Percentiles rank a stretch among this genome's conserved stretches.
Conservation (phyloP, 192 early-diverging fungal genomes). For the Mortierella alpina region DNA sequence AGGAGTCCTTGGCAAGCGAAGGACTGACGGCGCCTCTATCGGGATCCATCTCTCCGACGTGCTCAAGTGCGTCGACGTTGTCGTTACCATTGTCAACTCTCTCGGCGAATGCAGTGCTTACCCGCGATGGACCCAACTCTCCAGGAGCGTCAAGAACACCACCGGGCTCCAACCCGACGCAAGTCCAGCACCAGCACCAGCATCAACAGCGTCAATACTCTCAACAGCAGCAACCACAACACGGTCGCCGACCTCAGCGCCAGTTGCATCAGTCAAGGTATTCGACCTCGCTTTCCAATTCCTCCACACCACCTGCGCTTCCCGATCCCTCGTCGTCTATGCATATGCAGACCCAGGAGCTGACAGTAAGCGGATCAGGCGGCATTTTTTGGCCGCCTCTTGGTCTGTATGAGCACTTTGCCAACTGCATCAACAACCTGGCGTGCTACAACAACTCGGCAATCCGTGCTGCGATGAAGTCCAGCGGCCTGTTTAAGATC, state of each 20-base stretch:
- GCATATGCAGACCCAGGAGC: constrained; percentile 5
- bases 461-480: constrained; percentile 55
- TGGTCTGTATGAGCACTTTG: constrained; percentile 51
- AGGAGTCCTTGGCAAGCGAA: constrained; percentile 22
- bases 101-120: background rate
- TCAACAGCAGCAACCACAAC: constrained; percentile 12
- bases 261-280: constrained; percentile 6
- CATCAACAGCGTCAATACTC: constrained; percentile 5
- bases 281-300: constrained; percentile 7
- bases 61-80: constrained; percentile 30
- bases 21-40: background rate
- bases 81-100: constrained; percentile 38
- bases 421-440: constrained; percentile 53
- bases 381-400: constrained; percentile 43
- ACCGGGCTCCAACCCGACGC: background rate
- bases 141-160: constrained; percentile 3
- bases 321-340: constrained; percentile 12
- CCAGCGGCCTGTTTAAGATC: constrained; percentile 56
- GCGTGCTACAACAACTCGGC: constrained; percentile 56
- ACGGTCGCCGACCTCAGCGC: constrained; percentile 21
- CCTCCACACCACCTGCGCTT: constrained; percentile 26
- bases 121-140: background rate
- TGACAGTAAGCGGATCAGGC: background rate
- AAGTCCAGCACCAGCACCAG: background rate
- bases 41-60: constrained; percentile 26